Base-by-base conservation (phyloP, 2,329 filamentous ascomycete genomes). In the Verticillium longisporum region DNA sequence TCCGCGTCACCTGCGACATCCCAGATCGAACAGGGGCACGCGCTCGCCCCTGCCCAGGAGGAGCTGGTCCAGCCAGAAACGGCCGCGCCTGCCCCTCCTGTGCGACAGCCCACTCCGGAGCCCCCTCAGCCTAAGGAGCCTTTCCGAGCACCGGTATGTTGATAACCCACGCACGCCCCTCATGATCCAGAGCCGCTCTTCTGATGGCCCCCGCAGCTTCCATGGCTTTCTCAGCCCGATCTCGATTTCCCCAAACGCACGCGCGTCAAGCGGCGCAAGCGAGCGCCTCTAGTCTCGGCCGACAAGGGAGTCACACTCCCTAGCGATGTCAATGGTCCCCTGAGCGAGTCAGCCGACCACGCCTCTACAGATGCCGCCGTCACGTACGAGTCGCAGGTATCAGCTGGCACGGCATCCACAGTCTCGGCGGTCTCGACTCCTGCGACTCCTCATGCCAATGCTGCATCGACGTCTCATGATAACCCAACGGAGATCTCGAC, bases 191-290 rank as follows among this genome's bases (percentile, higher is more conserved):
- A 4, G 15, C 6, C 33, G 13, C 14, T 3, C 9, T 34, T 14
- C 32, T 55, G 26, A 34, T 21, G 13, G 3, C 7, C 33, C 13
- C 21, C 38, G 26, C 5, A 87, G 83, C 73, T 88, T 10, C 85
- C 85, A 10, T 88, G 85, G 84, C 68, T 79, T 32, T 86, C 84
- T 0, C 72, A 72, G 36, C 80, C 82, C 3, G 80, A 83, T 36
- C 66, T 73, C 33, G 73, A 76, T 10, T 88, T 85, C 67, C 84
- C 85, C 13, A 67, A 54, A 21, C 18, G 6, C 36, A 57, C 26
- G 21, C 57, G 41, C 33, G 34, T 36, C 33, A 33, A 32, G 18
- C 41, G 57, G 31, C 41, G 60, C 38, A 77, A 75, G 65, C 80
- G 78, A 70, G 80, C 75, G 66, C 71, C 69, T 6, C 64, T 79